A percentile compares a stretch with the other conserved stretches of the same genome.
phyloP scores from a whole-genome alignment of 1,284 basidiomycete genomes.

The Trichosporon sp. region DNA sequence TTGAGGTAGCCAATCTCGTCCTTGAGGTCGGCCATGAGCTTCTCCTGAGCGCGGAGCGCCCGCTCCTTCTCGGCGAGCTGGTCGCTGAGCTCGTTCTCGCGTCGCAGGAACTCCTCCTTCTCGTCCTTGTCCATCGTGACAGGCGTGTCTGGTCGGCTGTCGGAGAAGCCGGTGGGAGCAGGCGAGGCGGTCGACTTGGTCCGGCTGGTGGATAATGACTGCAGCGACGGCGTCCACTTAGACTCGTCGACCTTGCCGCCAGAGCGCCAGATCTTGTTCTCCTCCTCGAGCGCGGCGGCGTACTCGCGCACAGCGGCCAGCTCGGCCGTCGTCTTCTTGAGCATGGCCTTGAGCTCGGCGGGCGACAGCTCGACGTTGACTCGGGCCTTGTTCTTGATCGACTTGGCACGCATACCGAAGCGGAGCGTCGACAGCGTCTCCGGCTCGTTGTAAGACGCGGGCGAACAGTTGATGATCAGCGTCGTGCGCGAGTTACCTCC shows the following conservation, averaged over 20 bases:
- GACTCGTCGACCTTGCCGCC: conserved; percentile 83
- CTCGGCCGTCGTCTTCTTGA: conserved; percentile 87
- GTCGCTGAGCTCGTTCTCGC: conserved; percentile 97
- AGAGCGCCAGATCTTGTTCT: conserved; percentile 85
- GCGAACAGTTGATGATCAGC: conserved; percentile 98
- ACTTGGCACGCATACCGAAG: conserved; percentile 98
- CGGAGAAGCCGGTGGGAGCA: conserved; percentile 65
- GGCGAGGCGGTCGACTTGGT: conserved; percentile 57
- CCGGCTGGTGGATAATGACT: conserved; percentile 14
- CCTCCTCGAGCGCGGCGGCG: conserved; percentile 85
- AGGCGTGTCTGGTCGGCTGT: conserved; percentile 51
- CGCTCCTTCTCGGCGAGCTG: conserved; percentile 89
- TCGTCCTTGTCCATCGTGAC: conserved; percentile 92
- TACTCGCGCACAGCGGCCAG: conserved; percentile 83
- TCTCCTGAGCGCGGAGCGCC: conserved; percentile 65
- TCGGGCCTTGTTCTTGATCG: conserved; percentile 99
- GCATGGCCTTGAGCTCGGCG: conserved; percentile 86
- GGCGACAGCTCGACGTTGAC: conserved; percentile 98
- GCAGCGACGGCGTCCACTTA: conserved; percentile 70
- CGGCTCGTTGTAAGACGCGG: conserved; percentile 92
- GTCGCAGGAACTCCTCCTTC: conserved; percentile 90
- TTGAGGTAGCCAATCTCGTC: conserved; percentile 85
- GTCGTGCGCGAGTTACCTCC: conserved; percentile 99
- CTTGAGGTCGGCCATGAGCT: conserved; percentile 73
- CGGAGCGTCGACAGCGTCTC: conserved; percentile 97